A percentile compares a stretch with the other conserved stretches of the same genome.
Conservation (phyloP, 495 filamentous ascomycete species). For the Lichina pygmaea region DNA sequence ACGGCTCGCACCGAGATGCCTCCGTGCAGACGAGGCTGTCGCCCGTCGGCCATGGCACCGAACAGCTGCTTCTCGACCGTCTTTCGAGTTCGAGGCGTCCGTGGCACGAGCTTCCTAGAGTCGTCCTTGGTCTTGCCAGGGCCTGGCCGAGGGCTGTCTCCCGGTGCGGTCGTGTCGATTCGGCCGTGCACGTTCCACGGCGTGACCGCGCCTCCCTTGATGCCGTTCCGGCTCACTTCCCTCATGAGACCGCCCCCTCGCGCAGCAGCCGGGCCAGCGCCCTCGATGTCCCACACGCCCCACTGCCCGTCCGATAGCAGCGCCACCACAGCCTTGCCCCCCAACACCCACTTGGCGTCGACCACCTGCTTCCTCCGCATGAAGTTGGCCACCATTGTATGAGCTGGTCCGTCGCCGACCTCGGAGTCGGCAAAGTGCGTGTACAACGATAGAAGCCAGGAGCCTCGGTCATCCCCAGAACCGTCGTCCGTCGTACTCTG, state of each 20-base stretch:
- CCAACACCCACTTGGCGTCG: conserved; percentile 62
- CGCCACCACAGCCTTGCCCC: conserved; percentile 47
- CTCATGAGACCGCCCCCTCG: conserved; percentile 25
- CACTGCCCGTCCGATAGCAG: conserved; percentile 70
- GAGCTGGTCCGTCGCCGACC: background rate
- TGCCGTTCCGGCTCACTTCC: conserved; percentile 25
- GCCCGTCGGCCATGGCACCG: conserved; percentile 13
- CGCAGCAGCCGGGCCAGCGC: conserved; percentile 25
- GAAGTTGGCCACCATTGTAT: background rate
- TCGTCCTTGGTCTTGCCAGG: conserved; percentile 2
- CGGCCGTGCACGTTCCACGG: conserved; percentile 44
- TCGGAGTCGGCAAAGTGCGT: conserved; percentile 26
- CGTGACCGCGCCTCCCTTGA: conserved; percentile 35
- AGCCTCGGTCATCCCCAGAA: conserved; percentile 20
- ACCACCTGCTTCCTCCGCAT: conserved; percentile 43
- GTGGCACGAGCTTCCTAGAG: conserved; percentile 25
- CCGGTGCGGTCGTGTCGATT: conserved; percentile 14
- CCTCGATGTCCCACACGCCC: conserved; percentile 79
- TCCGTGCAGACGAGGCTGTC: conserved; percentile 21
- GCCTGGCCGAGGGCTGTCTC: background rate
- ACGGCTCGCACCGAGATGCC: conserved; percentile 28
- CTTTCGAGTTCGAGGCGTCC: conserved; percentile 61
- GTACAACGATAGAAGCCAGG: conserved; percentile 46
- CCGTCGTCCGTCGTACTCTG: conserved; percentile 9
- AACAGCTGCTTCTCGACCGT: conserved; percentile 26